Evolutionary conservation across 768 basidiomycete genomes (phyloP), one percentile per base, ranked within the genome.

Genomic region (Mycena epipterygia): DNA sequence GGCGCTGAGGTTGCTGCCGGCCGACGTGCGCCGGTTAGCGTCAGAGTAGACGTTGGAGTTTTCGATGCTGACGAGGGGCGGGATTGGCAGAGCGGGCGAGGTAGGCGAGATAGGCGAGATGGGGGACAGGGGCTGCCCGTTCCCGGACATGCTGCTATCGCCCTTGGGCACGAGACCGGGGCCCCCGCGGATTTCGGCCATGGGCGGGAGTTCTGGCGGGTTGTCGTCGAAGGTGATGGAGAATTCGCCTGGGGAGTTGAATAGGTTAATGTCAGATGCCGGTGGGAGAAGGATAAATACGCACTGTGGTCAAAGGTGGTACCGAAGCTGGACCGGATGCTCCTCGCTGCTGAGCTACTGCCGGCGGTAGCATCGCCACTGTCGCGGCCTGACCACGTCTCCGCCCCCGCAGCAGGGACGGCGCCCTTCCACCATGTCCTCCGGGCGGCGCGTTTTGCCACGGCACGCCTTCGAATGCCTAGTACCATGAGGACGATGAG

Each of bases 171-270:
- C 66, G n/a, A 25, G 71, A 27, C 57, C 63, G 74, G 81, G 59
- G 1, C 76, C 60, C 16, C 85, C 82, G 19, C 87, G 86, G 57
- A 89, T 78, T 76, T 90, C 88, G 21, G 85, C 89, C 85, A 86
- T 87, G 6, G 88, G 87, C 8, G 89, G 90, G 12, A 87, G 68
- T 69, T 66, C 53, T 11, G 70, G 68, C 27, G 71, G 63, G 44
- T 66, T 71, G 39, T 68, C 70, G 25, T 71, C 62, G 46, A 73
- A 70, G 12, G 68, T 68, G 52, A 73, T 70, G 42, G 72, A 73
- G 33, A 67, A 68, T 49, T 66, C 59, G 58, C 64, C 73, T 64
- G 27, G 29, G 29, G 30, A 67, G 46, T 74, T 65, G 21, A 59
- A 53, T 30, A 62, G 67, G 42, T 64, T 61, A 56, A 65, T 11